Base-by-base conservation (phyloP, 352 stramenopile species). In the Pythium dissimile region DNA sequence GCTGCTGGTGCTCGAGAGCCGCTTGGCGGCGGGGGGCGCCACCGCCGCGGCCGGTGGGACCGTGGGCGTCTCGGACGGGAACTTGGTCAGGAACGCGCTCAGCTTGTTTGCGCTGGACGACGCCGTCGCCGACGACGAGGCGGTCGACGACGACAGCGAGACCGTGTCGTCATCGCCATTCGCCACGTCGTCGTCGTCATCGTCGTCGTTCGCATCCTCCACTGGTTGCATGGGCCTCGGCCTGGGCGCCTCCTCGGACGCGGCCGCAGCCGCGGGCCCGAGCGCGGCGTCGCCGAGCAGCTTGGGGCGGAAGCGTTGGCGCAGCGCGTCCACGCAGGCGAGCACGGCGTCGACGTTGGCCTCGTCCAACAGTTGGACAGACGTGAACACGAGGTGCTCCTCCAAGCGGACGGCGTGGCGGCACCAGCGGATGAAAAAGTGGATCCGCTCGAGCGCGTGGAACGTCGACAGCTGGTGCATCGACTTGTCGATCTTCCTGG, bases 341-440 rank as follows among this genome's bases (percentile, higher is more conserved):
- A 69, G 62, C 31, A 94, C 80, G 12, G 80, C 77, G 43, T 62
- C 67, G 34, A 84, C 73, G 57, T 94, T 90, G 30, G 77, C 65
- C 41, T 94, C 84, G 62, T 94, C 84, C 43, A 94, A 54, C 38
- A 94, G 59, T 52, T 94, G 81, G 31, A 90, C 81, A 1, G 80
- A 86, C 32, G 81, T 88, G 60, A 94, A 92, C 12, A 92, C 70
- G 35, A 81, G 53, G 43, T 90, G 73, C 54, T 90, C 84, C 46
- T 89, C 81, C 5, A 94, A 66, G 32, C 62, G 51, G 13, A 66
- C 77, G 23, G 66, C 60, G 6, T 67, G 49, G 51, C 84, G 80
- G 28, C 80, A 89, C 84, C 84, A 94, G 41, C 84, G 84, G 67
- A 94, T 84, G 57, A 92, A 94, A 60, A 87, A 90, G 59, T 90